These are phyloP conservation scores for Cicer bijugum DNA, from an alignment of 306 rosid species.

Conservation along the genomic window DNA sequence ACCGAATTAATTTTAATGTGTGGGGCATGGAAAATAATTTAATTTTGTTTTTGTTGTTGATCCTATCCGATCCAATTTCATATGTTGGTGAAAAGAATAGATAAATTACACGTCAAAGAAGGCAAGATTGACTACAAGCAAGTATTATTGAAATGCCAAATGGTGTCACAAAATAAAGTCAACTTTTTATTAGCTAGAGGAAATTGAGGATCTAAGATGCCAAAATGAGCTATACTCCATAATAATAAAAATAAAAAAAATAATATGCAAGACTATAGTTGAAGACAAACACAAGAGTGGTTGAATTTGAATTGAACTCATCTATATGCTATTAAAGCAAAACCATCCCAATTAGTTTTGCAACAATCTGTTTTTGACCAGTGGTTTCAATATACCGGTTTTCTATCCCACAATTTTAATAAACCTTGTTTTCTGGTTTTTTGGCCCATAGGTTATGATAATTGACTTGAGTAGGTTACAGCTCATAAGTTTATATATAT, in stretches of 20 bases:
- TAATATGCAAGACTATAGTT: neutral
- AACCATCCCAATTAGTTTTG: neutral
- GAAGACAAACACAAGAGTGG: neutral
- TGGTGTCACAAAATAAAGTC: neutral
- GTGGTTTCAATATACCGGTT: conserved; percentile 6
- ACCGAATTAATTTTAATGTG: neutral
- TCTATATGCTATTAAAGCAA: neutral
- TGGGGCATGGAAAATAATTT: conserved; percentile 18
- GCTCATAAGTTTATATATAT: neutral
- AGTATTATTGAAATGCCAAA: neutral
- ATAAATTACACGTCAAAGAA: conserved; percentile 8
- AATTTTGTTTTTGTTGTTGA: neutral
- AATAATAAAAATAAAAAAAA: neutral
- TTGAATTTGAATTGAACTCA: conserved; percentile 15
- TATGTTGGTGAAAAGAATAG: neutral
- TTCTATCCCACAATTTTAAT: conserved; percentile 21
- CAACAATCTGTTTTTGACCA: neutral
- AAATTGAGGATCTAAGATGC: conserved; percentile 28
- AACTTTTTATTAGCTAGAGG: conserved; percentile 3
- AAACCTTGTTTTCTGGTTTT: conserved; percentile 32
- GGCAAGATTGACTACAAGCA: neutral
- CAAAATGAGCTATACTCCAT: neutral
- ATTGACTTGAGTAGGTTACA: conserved; percentile 32
- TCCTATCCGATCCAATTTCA: conserved; percentile 31
- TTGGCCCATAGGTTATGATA: conserved; percentile 39